These are phyloP conservation scores for Periconia sp. DNA, from an alignment of 2,329 filamentous ascomycete species.

Conservation along the genomic window DNA sequence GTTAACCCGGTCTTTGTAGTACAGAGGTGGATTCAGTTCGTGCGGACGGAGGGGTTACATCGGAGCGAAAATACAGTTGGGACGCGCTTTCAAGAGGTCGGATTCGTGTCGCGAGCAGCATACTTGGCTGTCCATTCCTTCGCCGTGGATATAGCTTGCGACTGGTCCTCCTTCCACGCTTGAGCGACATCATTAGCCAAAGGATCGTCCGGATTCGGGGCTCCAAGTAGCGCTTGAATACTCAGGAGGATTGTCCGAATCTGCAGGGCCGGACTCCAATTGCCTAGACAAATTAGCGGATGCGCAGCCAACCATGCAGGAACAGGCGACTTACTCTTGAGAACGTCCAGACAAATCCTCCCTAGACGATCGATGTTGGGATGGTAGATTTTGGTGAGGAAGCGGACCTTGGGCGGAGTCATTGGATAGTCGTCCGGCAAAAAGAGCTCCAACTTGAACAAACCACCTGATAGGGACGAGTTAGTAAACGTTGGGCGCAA, in stretches of 20 bases:
- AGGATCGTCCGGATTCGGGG: constrained; percentile 97
- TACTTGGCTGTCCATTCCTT: constrained; percentile 89
- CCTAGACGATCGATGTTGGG: constrained; percentile 98
- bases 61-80: not conserved
- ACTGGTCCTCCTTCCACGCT: constrained; percentile 96
- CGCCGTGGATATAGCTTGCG: constrained; percentile 87
- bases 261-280: constrained; percentile 97
- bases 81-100: not conserved
- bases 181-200: constrained; percentile 96
- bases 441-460: constrained; percentile 97
- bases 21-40: not conserved
- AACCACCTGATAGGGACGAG: constrained; percentile 58
- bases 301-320: not conserved
- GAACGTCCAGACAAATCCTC: constrained; percentile 92
- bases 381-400: constrained; percentile 98
- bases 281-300: constrained; percentile 61
- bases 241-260: constrained; percentile 98
- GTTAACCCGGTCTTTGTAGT: not conserved
- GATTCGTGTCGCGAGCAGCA: constrained; percentile 49
- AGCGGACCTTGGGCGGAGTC: constrained; percentile 97
- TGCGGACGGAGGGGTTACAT: not conserved
- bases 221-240: constrained; percentile 93
- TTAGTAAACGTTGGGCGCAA: constrained; percentile 8
- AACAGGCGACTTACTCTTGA: constrained; percentile 74
- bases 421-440: constrained; percentile 98